Evolutionary conservation across 2,329 filamentous ascomycete species (phyloP).

Genomic region (Capronia coronata): DNA sequence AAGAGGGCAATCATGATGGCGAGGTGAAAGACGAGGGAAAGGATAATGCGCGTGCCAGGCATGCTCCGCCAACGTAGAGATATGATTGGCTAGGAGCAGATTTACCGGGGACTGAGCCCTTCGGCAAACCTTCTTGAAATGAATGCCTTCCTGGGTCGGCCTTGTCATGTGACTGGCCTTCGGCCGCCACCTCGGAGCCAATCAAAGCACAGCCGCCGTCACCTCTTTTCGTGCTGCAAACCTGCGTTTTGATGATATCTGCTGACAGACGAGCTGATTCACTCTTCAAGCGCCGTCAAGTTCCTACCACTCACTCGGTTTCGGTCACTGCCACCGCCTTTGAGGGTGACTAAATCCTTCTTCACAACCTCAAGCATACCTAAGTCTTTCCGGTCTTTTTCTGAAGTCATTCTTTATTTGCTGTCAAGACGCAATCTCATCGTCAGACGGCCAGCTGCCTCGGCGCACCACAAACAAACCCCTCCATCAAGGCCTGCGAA

Average conservation of each 20-base stretch:
- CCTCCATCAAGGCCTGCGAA: conserved; percentile 3
- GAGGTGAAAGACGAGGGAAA: conserved; percentile 2
- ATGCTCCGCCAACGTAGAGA: conserved; percentile 53
- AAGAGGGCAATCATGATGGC: conserved; percentile 9
- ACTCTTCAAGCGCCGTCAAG: background rate
- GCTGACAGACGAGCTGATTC: background rate
- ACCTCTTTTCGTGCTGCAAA: background rate
- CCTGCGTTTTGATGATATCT: background rate
- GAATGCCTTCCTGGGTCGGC: too few relatives aligned
- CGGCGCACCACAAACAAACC: conserved; percentile 5
- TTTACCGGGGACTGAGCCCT: conserved; percentile 30
- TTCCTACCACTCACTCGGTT: background rate
- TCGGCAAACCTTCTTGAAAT: conserved; percentile 1
- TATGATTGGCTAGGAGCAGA: conserved; percentile 49
- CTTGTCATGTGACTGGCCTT: background rate
- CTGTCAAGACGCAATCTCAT: background rate
- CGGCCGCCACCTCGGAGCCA: too few relatives aligned
- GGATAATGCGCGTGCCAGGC: conserved; percentile 30
- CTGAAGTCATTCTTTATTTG: background rate
- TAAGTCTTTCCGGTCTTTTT: background rate
- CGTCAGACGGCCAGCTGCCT: conserved; percentile 6
- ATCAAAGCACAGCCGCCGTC: background rate
- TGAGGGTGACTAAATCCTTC: background rate
- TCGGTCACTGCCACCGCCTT: background rate
- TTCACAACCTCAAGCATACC: background rate